These are phyloP conservation scores for Fagopyrum tataricum DNA, from an alignment of 148 eudicot genomes.

Conservation along the genomic window DNA sequence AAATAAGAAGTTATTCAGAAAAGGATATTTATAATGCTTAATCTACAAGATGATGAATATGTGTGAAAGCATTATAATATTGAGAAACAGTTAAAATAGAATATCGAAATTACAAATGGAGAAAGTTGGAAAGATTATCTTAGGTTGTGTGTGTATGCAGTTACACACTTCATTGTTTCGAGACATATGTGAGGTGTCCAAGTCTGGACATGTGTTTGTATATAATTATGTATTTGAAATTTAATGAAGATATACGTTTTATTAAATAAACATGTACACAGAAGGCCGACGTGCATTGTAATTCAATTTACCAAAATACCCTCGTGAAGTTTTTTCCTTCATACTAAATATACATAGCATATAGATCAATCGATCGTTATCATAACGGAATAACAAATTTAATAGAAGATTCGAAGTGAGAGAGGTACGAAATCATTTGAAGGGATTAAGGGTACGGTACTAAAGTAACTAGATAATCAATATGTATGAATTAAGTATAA, in stretches of 20 bases:
- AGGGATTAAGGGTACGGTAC: neutral
- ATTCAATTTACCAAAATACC: neutral
- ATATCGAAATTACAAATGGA: neutral
- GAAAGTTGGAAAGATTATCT: neutral
- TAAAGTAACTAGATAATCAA: no score
- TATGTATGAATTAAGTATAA: neutral
- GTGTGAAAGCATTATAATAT: constrained; percentile 1
- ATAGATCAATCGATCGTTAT: no score
- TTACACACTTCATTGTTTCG: neutral
- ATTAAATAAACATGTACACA: neutral
- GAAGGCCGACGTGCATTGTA: neutral
- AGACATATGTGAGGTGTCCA: neutral
- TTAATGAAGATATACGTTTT: neutral
- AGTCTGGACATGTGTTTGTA: neutral
- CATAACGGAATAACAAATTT: no score
- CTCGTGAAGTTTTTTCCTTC: neutral
- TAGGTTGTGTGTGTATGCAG: neutral
- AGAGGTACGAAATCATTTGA: no score
- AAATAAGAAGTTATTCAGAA: constrained; percentile 5
- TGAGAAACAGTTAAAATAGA: neutral
- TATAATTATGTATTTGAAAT: neutral
- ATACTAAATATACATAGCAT: no score
- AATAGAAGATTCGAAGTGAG: no score
- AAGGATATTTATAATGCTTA: constrained; percentile 9
- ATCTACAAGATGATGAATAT: neutral